phyloP scores from a whole-genome alignment of 305 asterid species.

The Rubia tinctorum region DNA sequence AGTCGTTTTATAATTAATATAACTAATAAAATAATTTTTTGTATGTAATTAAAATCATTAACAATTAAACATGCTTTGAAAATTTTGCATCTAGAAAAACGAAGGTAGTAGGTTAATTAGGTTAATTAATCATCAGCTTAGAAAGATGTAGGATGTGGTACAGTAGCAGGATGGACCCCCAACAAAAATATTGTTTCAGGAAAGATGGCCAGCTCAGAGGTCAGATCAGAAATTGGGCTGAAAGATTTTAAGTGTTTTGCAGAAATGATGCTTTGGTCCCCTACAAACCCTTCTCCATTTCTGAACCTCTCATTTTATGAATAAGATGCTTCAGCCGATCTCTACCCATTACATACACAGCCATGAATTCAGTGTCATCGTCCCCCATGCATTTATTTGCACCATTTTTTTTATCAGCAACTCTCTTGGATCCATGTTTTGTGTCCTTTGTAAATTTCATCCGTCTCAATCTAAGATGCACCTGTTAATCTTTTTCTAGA shows the following conservation, averaged over 20 bases:
- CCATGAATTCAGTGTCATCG: slow-evolving; percentile 34
- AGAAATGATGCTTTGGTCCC: slow-evolving; percentile 31
- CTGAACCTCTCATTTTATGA: slow-evolving; percentile 25
- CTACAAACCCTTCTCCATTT: slow-evolving; percentile 8
- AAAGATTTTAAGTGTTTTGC: slow-evolving; percentile 24
- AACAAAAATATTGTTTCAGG: slow-evolving; percentile 18
- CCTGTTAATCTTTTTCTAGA: too few species aligned
- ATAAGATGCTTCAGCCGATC: slow-evolving; percentile 23
- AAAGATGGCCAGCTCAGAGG: slow-evolving; percentile 28
- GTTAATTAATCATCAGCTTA: background rate
- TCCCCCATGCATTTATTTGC: slow-evolving; percentile 13
- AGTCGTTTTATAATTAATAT: too few species aligned
- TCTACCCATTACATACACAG: slow-evolving; percentile 14
- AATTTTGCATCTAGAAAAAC: too few species aligned
- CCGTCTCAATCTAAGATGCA: too few species aligned
- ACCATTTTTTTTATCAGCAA: background rate
- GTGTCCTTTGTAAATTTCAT: too few species aligned
- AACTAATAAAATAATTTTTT: too few species aligned
- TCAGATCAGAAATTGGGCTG: slow-evolving; percentile 28
- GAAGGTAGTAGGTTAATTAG: too few species aligned
- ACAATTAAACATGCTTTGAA: too few species aligned
- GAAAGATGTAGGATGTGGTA: background rate
- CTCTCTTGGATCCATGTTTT: background rate
- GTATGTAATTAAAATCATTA: too few species aligned
- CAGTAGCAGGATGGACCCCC: slow-evolving; percentile 23